Conservation (phyloP, 2,329 filamentous ascomycete genomes). For the Aspergillus fructus region DNA sequence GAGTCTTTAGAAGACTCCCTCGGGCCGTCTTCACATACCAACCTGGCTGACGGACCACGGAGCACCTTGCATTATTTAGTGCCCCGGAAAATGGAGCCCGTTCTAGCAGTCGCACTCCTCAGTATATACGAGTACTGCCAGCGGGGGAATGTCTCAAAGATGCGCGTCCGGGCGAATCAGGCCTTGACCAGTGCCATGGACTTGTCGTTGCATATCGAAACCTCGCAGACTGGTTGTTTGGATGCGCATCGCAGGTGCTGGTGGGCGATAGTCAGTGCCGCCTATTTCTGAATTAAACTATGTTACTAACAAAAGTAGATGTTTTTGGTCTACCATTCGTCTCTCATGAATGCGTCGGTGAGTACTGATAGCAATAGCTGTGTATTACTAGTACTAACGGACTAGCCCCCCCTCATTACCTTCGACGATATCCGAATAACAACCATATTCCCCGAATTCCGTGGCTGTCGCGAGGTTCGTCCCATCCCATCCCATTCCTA, state of each 20-base stretch:
- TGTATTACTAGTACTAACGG: not conserved
- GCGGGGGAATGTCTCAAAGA: conserved; percentile 21
- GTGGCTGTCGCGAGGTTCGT: not conserved
- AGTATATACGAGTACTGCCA: conserved; percentile 26
- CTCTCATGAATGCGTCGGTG: not conserved
- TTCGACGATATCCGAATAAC: not conserved
- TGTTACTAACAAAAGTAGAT: not conserved
- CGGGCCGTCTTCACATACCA: not conserved
- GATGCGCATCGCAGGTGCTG: conserved; percentile 24
- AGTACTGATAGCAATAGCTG: not conserved
- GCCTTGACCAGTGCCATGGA: conserved; percentile 28
- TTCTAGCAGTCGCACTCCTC: conserved; percentile 21
- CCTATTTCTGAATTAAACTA: no score
- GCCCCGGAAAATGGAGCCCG: conserved; percentile 16
- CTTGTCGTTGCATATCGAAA: conserved; percentile 19
- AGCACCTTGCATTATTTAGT: conserved; percentile 14
- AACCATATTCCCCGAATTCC: not conserved
- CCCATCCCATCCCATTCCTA: no score
- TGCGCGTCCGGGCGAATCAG: conserved; percentile 25
- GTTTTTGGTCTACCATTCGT: not conserved
- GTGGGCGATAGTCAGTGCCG: conserved; percentile 24
- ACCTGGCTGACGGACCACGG: not conserved
- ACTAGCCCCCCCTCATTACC: not conserved
- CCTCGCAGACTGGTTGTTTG: conserved; percentile 2
- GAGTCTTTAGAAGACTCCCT: not conserved